Evolutionary conservation across 1,284 basidiomycete species (phyloP), one percentile per base, ranked within the genome.

Genomic region (Apiotrichum domesticum): DNA sequence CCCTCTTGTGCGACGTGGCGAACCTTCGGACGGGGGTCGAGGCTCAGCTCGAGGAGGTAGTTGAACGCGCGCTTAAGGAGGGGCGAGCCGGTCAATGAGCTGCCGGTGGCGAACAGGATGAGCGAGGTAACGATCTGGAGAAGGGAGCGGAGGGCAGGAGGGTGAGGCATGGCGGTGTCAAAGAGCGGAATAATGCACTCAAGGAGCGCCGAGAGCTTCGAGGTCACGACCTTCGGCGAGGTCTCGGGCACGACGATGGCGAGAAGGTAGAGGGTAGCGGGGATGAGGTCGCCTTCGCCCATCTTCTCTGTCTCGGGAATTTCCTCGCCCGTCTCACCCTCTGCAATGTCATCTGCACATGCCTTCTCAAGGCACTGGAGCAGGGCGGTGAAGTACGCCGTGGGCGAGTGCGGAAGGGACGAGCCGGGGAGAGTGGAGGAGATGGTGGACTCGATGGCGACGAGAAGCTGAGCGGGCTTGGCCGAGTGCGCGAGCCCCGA

Each of bases 21-120:
- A 48, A 98, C 91, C 79, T 98, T 98, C 40, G 96, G 95, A 46
- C 95, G 80, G 2, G 86, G 82, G 78, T 98, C 95, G 51, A 92
- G 80, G 65, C 85, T 87, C 51, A 98, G 79, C 58, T 88, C 85
- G 48, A 98, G 79, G 48, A 95, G 86, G 47, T 88, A 84, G 65
- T 88, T 82, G 70, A 77, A 74, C 78, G 85, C 67, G 80, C 84
- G 61, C 78, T 79, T 66, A 83, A 87, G 65, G 33, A 93, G 77
- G 41, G 88, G 85, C 2, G 85, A 79, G 15, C 83, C 80, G 68
- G 90, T 87, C 29, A 94, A 80, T 21, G 85, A 79, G 46, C 77
- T 78, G 3, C 51, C 54, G 2, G 83, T 77, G 61, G 87, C 82
- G 66, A 90, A 87, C n/a, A 86, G 89, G 70, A 70, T 87, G 77